Base-by-base conservation (phyloP, 2,329 filamentous ascomycete species). In the Verruconis gallopava region DNA sequence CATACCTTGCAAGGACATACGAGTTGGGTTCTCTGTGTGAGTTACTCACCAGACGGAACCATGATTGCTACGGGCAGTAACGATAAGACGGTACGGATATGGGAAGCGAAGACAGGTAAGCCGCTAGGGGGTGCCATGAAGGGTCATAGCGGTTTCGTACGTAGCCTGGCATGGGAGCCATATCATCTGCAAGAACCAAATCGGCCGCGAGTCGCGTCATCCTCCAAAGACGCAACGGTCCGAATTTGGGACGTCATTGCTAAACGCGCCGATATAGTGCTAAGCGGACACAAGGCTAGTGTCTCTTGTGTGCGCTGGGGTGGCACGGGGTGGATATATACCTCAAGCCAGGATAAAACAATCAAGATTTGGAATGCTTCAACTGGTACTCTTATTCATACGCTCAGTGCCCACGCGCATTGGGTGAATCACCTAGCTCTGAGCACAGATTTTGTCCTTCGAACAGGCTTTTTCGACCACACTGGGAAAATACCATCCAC, bases 371-470 rank as follows among this genome's bases (percentile, higher is more conserved):
- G 89, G 88, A 79, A 91, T 53, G 75, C 83, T 1, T 70, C 72
- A 30, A 78, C 81, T 48, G 91, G 89, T 21, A 85, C 79, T 2
- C 67, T 95, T 17, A 67, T 85, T 41, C 83, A 91, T 58, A 88
- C 81, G 0, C 67, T 96, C 5, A 76, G 74, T 15, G 71, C 81
- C 2, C 93, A 98, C 57, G 85, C 83, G 0, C 91, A 96, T 57
- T 93, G 89, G 77, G 84, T 98, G 21, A 98, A 98, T 57, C 85
- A 95, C 55, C 73, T 98, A 17, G 86, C 91, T 0, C 71, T 98
- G 3, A 95, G 86, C 0, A 95, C 86, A 3, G 91, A 96, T 54
- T 91, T 88, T 54, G 86, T 81, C 2, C 68, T 95, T 25, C 75
- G 86, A 38, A 95, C 88, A 1, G 80, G 75, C 1, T 98, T 80